Base-by-base conservation (phyloP, 2,329 filamentous ascomycete species). In the Apiospora arundinis region DNA sequence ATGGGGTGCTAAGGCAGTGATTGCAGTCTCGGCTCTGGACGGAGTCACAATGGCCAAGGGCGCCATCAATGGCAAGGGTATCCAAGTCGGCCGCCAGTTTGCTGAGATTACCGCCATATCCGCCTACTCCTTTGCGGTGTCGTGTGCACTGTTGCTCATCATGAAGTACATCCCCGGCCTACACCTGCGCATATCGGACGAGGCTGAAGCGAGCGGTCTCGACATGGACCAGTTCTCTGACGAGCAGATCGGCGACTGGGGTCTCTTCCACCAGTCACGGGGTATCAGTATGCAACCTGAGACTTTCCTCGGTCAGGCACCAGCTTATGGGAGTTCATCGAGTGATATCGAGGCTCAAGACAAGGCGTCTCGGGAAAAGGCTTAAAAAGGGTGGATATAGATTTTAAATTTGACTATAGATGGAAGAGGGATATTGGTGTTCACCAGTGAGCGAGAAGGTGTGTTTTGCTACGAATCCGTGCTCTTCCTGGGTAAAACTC, bases 121-220 rank as follows among this genome's bases (percentile, higher is more conserved):
- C 0, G 79, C 81, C 0, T 90, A 88, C 81, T 87, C 87, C 0
- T 90, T 90, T 73, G 75, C 84, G 37, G 81, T 90, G 11, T 87
- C 86, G 0, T 85, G 84, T 72, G 75, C 85, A 21, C 79, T 90
- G 32, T 83, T 90, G 0, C 86, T 89, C 71, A 78, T 89, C 73
- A 85, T 90, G 75, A 88, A 89, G 76, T 85, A 83, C 72, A 90
- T 90, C 48, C 89, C 88, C 0, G 88, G 87, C 0, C 82, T 89
- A 72, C 86, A 89, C 71, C 80, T 91, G 1, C 82, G 88, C 23
- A 86, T 85, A 0, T 85, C 81, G 0, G 87, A 90, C 70, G 87
- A 90, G 70, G 86, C 85, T 9, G 89, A 90, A 77, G 77, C 87
- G 6, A 79, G 81, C 42, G 88, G 89, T 0, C 77, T 91, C 52